These are phyloP conservation scores for Elsinoe necatrix DNA, from an alignment of 2,329 filamentous ascomycete genomes.

Conservation along the genomic window DNA sequence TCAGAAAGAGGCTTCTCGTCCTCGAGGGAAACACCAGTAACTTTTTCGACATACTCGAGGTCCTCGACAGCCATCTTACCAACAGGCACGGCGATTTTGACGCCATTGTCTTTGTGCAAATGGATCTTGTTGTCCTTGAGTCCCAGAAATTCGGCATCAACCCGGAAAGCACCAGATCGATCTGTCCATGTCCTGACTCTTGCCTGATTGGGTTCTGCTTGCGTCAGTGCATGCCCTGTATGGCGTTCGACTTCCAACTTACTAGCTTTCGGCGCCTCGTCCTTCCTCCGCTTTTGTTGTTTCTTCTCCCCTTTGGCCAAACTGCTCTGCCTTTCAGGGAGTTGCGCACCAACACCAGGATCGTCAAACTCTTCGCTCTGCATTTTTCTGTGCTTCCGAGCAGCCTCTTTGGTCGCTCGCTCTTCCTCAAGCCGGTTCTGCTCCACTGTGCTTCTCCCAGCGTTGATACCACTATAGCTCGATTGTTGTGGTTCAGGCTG, in stretches of 20 bases:
- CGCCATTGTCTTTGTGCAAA: constrained; percentile 92
- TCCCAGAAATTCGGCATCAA: constrained; percentile 92
- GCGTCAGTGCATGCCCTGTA: constrained; percentile 12
- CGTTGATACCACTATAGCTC: constrained; percentile 48
- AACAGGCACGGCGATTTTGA: constrained; percentile 95
- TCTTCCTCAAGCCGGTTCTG: constrained; percentile 74
- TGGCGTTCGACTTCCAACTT: constrained; percentile 34
- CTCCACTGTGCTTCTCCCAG: constrained; percentile 61
- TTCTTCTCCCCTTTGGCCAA: constrained; percentile 58
- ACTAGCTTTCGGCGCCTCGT: constrained; percentile 64
- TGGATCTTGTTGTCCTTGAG: constrained; percentile 95
- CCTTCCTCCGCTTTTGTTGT: constrained; percentile 53
- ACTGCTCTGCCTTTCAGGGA: constrained; percentile 74
- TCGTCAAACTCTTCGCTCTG: constrained; percentile 51
- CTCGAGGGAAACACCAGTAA: constrained; percentile 77
- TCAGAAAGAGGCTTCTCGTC: constrained; percentile 91
- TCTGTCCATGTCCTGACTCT: constrained; percentile 94
- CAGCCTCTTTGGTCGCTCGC: constrained; percentile 69
- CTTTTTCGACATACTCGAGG: constrained; percentile 84
- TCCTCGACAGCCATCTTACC: constrained; percentile 94
- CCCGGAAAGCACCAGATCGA: constrained; percentile 88
- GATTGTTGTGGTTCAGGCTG: constrained; percentile 27
- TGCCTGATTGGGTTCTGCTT: constrained; percentile 65
- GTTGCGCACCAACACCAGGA: constrained; percentile 68
- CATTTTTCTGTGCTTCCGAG: constrained; percentile 51